These are phyloP conservation scores for Carex parvula DNA, from an alignment of 176 grass and related monocot species.

Conservation along the genomic window DNA sequence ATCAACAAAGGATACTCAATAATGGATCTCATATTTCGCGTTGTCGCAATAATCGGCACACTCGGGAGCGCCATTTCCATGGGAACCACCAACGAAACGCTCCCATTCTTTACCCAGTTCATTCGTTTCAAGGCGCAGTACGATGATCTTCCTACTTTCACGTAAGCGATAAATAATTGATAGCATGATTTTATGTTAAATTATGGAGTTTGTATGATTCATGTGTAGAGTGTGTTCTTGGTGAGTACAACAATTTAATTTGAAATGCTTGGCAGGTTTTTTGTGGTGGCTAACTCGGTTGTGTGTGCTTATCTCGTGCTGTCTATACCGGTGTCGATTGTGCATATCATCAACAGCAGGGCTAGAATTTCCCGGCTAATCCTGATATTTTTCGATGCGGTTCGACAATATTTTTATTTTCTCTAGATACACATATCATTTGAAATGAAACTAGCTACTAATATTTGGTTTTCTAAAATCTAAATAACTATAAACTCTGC, in stretches of 20 bases:
- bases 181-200: neutral
- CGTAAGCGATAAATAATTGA: slow-evolving; percentile 26
- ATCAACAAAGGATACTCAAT: slow-evolving; percentile 38
- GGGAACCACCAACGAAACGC: slow-evolving; percentile 70
- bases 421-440: neutral
- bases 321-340: slow-evolving; percentile 58
- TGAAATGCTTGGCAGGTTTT: slow-evolving; percentile 39
- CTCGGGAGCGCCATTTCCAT: slow-evolving; percentile 72
- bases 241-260: no score
- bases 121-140: slow-evolving; percentile 68
- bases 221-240: neutral
- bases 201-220: neutral
- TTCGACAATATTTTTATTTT: neutral
- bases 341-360: slow-evolving; percentile 65
- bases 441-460: neutral
- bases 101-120: slow-evolving; percentile 71
- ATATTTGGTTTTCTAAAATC: neutral
- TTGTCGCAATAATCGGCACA: slow-evolving; percentile 48
- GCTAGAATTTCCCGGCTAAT: slow-evolving; percentile 45
- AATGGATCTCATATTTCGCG: slow-evolving; percentile 55
- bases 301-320: slow-evolving; percentile 58
- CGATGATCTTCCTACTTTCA: slow-evolving; percentile 64
- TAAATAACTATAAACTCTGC: slow-evolving; percentile 12
- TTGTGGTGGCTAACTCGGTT: slow-evolving; percentile 63
- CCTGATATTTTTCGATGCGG: slow-evolving; percentile 52